Evolutionary conservation across 1,139 yeast genomes (phyloP).

Genomic region (Pichia sp.): DNA sequence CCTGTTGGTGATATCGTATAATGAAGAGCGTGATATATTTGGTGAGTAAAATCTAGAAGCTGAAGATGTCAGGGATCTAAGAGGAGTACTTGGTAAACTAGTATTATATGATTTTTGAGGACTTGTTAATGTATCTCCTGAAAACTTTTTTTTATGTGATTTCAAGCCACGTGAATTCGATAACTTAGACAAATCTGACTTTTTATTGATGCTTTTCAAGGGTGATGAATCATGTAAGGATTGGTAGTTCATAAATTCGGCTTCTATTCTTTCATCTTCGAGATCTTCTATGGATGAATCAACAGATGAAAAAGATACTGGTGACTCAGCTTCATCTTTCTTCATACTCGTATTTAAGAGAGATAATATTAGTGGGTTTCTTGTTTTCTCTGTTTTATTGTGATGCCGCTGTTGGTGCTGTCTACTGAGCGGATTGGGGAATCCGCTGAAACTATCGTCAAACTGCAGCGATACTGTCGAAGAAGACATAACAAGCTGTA

Average conservation of each 20-base stretch:
- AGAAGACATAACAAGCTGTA: too few species aligned
- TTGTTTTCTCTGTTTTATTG: too few species aligned
- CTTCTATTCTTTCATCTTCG: neutral
- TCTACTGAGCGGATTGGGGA: too few species aligned
- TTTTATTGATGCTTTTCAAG: neutral
- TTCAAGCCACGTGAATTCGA: neutral
- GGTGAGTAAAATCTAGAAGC: neutral
- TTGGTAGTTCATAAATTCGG: neutral
- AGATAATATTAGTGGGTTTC: too few species aligned
- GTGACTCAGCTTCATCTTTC: neutral
- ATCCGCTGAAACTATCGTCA: too few species aligned
- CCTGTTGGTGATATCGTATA: constrained; percentile 3
- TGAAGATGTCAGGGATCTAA: neutral
- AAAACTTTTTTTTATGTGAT: too few species aligned
- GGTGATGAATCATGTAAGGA: neutral
- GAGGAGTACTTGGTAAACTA: neutral
- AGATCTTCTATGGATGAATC: neutral
- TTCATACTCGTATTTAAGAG: too few species aligned
- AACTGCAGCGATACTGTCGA: too few species aligned
- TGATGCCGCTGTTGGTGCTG: too few species aligned
- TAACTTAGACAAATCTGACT: neutral
- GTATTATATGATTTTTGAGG: neutral
- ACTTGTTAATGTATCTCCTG: neutral
- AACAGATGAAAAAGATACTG: neutral
- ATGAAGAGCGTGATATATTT: constrained; percentile 1